Evolutionary conservation across 2,329 filamentous ascomycete species (phyloP).

Genomic region (Didymella arachidicola): DNA sequence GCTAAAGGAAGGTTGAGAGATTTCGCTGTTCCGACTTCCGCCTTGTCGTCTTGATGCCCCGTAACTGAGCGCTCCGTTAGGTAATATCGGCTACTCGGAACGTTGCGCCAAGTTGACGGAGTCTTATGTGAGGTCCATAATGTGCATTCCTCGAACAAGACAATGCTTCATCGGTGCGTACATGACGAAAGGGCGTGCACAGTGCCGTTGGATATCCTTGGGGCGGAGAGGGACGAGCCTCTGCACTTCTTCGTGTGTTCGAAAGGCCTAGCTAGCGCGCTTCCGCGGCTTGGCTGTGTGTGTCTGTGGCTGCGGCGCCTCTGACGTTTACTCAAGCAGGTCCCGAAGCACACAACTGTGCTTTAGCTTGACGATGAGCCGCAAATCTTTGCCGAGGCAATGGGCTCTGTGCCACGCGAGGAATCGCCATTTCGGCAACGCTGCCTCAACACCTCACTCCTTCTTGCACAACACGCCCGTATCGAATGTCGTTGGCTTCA

Average conservation of each 20-base stretch:
- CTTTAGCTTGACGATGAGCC: background rate
- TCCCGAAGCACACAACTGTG: background rate
- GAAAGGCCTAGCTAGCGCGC: conserved; percentile 18
- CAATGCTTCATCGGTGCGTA: conserved; percentile 12
- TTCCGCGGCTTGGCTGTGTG: conserved; percentile 20
- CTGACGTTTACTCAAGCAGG: background rate
- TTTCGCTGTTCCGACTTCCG: conserved; percentile 32
- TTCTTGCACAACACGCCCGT: background rate
- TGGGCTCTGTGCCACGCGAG: background rate
- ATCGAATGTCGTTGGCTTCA: background rate
- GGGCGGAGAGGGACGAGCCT: conserved; percentile 23
- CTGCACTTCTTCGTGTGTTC: conserved; percentile 26
- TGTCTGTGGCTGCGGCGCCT: conserved; percentile 9
- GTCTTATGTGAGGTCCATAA: conserved; percentile 5
- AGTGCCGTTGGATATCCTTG: conserved; percentile 14
- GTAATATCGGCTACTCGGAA: conserved; percentile 23
- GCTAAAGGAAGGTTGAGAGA: conserved; percentile 32
- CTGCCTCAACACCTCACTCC: background rate
- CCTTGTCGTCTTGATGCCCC: conserved; percentile 24
- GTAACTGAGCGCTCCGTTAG: conserved; percentile 4
- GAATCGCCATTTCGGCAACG: background rate
- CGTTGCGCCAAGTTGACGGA: conserved; percentile 16
- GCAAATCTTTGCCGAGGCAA: background rate
- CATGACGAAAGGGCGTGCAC: conserved; percentile 6
- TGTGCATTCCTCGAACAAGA: conserved; percentile 1